Percentiles rank a stretch among this genome's conserved stretches.
Conservation (phyloP, 495 filamentous ascomycete genomes). For the Penicillium herquei region DNA sequence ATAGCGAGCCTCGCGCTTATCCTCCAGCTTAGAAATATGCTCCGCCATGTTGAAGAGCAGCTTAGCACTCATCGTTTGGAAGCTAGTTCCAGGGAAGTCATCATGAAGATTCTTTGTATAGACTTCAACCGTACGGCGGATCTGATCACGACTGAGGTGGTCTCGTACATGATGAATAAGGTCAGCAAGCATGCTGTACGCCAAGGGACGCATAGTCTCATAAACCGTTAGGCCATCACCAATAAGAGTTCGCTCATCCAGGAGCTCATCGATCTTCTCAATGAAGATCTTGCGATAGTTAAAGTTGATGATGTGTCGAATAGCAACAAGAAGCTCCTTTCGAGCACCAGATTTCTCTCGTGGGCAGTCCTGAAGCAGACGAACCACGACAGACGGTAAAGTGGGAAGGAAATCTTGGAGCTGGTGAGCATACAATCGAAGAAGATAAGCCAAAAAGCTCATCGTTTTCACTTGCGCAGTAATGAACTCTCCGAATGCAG, state of each 20-base stretch:
- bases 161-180: slow-evolving; percentile 97
- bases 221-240: slow-evolving; percentile 96
- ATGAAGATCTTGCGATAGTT: slow-evolving; percentile 96
- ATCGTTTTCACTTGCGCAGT: slow-evolving; percentile 99
- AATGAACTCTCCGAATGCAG: slow-evolving; percentile 96
- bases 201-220: slow-evolving; percentile 91
- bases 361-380: slow-evolving; percentile 89
- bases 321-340: slow-evolving; percentile 94
- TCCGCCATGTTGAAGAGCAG: slow-evolving; percentile 96
- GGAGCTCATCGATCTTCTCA: slow-evolving; percentile 88
- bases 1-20: slow-evolving; percentile 90
- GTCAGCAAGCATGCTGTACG: slow-evolving; percentile 98
- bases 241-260: slow-evolving; percentile 90
- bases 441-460: slow-evolving; percentile 94
- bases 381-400: slow-evolving; percentile 86
- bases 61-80: slow-evolving; percentile 99
- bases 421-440: slow-evolving; percentile 83
- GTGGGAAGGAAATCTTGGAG: slow-evolving; percentile 85
- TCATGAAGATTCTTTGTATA: slow-evolving; percentile 97
- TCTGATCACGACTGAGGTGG: slow-evolving; percentile 77
- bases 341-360: slow-evolving; percentile 88
- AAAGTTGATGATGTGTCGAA: slow-evolving; percentile 98
- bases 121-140: slow-evolving; percentile 90
- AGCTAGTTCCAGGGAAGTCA: slow-evolving; percentile 94
- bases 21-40: slow-evolving; percentile 84